Evolutionary conservation across 148 eudicot species (phyloP).

Genomic region (Vaccinium corymbosum): DNA sequence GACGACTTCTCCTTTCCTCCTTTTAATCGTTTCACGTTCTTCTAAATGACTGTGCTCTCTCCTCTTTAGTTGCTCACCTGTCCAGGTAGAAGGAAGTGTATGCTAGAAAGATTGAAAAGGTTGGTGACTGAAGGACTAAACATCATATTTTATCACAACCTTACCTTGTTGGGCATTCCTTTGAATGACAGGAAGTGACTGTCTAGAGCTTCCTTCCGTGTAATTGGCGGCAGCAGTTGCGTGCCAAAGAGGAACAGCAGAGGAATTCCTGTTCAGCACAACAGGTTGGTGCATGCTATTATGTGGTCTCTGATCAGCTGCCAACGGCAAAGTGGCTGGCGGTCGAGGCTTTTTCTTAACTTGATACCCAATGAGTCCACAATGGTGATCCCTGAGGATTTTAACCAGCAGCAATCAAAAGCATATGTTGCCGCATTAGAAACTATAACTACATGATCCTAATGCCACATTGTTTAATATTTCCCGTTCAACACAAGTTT

Average conservation of each 20-base stretch:
- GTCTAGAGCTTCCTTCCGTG: conserved; percentile 4
- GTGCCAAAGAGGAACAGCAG: conserved; percentile 15
- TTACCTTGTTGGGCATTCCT: conserved; percentile 25
- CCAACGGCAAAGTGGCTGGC: conserved; percentile 16
- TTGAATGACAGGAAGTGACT: conserved; percentile 15
- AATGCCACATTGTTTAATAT: neutral
- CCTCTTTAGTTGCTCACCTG: conserved; percentile 37
- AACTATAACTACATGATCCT: neutral
- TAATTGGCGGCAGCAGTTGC: conserved; percentile 18
- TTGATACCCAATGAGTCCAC: conserved; percentile 76
- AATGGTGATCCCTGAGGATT: conserved; percentile 71
- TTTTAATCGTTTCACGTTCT: conserved; percentile 37
- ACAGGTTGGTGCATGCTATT: conserved; percentile 29
- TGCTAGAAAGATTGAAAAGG: conserved; percentile 1
- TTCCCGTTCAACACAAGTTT: neutral
- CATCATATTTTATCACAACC: neutral
- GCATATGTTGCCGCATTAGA: neutral
- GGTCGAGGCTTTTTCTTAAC: conserved; percentile 38
- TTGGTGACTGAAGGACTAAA: neutral
- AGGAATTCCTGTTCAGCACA: conserved; percentile 19
- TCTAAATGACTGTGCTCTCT: conserved; percentile 25
- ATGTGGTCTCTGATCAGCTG: conserved; percentile 24
- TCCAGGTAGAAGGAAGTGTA: conserved; percentile 14
- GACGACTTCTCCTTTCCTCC: conserved; percentile 20
- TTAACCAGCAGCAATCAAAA: conserved; percentile 16